phyloP scores from a whole-genome alignment of 2,329 filamentous ascomycete species.

The Graphium sp. region DNA sequence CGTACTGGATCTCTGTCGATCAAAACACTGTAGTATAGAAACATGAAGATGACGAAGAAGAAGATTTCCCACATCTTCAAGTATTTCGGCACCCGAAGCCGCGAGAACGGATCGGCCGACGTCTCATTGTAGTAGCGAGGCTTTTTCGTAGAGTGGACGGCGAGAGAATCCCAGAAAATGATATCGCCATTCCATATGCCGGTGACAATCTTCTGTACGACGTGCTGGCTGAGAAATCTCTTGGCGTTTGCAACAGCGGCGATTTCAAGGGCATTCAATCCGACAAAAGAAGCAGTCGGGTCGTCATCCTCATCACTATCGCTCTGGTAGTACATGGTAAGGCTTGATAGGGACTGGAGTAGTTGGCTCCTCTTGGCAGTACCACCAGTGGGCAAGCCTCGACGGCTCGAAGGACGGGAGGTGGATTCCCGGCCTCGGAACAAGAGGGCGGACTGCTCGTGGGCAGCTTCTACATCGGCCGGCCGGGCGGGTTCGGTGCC shows the following conservation, averaged over 20 bases:
- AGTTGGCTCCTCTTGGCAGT: constrained; percentile 28
- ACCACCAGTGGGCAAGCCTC: constrained; percentile 16
- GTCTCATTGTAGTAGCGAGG: constrained; percentile 57
- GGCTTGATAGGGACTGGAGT: constrained; percentile 34
- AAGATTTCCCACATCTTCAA: constrained; percentile 70
- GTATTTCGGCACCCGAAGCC: constrained; percentile 65
- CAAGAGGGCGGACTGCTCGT: constrained; percentile 30
- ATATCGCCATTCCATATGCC: constrained; percentile 80
- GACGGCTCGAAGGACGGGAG: constrained; percentile 8
- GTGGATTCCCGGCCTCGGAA: constrained; percentile 11
- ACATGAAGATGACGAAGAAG: constrained; percentile 63
- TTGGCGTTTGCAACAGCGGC: constrained; percentile 69
- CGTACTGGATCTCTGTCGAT: constrained; percentile 50
- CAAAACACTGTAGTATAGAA: constrained; percentile 74
- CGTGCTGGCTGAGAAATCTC: constrained; percentile 64
- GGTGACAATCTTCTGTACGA: constrained; percentile 69
- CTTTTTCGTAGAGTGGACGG: constrained; percentile 54
- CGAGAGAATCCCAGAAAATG: constrained; percentile 72
- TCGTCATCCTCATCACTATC: constrained; percentile 28
- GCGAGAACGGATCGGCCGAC: constrained; percentile 55
- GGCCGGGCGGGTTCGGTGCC: constrained; percentile 4
- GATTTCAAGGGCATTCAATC: constrained; percentile 76
- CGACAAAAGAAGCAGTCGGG: constrained; percentile 55
- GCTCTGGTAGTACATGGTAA: constrained; percentile 28
- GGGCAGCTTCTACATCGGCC: constrained; percentile 21